Evolutionary conservation across 495 filamentous ascomycete species (phyloP), one percentile per base, ranked within the genome.

Genomic region (Aspergillus egyptiacus): DNA sequence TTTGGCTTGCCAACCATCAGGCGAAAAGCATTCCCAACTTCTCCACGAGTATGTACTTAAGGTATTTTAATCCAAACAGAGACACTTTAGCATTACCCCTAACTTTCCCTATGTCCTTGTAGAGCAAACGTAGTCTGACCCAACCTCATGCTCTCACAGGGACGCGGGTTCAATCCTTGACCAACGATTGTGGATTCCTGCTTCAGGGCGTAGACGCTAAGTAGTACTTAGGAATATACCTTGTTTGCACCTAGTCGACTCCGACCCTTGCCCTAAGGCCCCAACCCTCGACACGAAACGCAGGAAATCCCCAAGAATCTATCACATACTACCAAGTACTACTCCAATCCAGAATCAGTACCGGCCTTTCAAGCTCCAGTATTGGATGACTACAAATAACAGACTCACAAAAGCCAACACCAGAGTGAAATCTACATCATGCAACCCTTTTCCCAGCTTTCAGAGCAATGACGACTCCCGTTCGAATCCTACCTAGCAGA

Each of bases 41-140:
- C 43, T 42, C 54, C 24, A 42, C 45, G 32, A 49, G 41, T 59
- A 58, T 57, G 49, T 60, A 60, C 59, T 42, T 60, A 60, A n/a
- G n/a, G n/a, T n/a, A n/a, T n/a, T 63, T 60, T 63, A 65, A 61
- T 63, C 39, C 43, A 22, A 53, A 48, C 58, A 59, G 53, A 56
- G 59, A 40, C 50, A 52, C 37, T 36, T 39, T 34, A 39, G 22
- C 10, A 48, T 27, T 7, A 33, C 22, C 17, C 13, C 15, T 11
- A n/a, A 14, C 3, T 40, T 31, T 31, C 4, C 24, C 24, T 8
- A 8, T 27, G 24, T 27, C 4, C 24, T 8, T 27, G 24, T 27
- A 27, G 24, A 27, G 4, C n/a, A n/a, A n/a, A n/a, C n/a, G n/a
- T n/a, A n/a, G n/a, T n/a, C n/a, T n/a, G n/a, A n/a, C n/a, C n/a